Conservation (phyloP, 2,329 filamentous ascomycete species). For the Neobulgaria alba region DNA sequence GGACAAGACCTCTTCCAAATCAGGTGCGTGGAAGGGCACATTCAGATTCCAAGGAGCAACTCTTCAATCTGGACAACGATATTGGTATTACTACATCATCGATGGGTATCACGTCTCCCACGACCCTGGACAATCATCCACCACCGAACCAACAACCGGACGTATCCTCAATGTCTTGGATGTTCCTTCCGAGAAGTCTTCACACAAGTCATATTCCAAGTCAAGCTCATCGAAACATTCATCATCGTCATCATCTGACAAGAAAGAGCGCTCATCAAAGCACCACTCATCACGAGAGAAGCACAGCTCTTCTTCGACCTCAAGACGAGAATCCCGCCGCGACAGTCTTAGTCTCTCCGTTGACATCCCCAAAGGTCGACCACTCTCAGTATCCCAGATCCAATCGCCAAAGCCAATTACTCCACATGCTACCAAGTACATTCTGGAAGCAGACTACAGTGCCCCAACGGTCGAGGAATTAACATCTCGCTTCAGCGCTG, state of each 20-base stretch:
- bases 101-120: conserved; percentile 97
- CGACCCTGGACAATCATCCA: conserved; percentile 83
- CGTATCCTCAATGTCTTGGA: conserved; percentile 97
- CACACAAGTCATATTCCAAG: conserved; percentile 34
- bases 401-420: conserved; percentile 82
- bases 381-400: conserved; percentile 82
- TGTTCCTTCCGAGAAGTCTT: conserved; percentile 54
- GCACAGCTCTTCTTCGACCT: conserved; percentile 37
- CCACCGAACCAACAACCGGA: conserved; percentile 90
- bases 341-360: conserved; percentile 40
- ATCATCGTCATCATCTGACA: conserved; percentile 31
- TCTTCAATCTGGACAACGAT: conserved; percentile 80
- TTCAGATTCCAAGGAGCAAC: conserved; percentile 90
- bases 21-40: conserved; percentile 88
- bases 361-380: conserved; percentile 80
- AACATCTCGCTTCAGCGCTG: conserved; percentile 60
- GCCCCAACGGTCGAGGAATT: conserved; percentile 70
- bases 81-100: conserved; percentile 99
- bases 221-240: conserved; percentile 34
- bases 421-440: conserved; percentile 77
- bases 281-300: conserved; percentile 29
- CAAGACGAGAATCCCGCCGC: conserved; percentile 32
- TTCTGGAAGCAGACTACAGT: conserved; percentile 74
- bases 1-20: conserved; percentile 74
- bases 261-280: conserved; percentile 34